Base-by-base conservation (phyloP, 345 rosid species). In the Carallia brachiata region DNA sequence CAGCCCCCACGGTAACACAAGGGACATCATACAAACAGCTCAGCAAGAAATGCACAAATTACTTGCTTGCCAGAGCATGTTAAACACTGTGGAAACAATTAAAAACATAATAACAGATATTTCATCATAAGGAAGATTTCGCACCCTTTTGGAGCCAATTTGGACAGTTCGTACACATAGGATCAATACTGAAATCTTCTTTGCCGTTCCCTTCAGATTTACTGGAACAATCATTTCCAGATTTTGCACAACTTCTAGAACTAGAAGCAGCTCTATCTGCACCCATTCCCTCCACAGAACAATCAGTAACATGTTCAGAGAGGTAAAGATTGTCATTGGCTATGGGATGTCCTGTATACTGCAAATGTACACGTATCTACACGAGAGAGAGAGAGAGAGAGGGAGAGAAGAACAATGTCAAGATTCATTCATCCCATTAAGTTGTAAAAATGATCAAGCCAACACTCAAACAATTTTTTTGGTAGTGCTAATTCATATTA, bases 351-450 rank as follows among this genome's bases (percentile, higher is more conserved):
- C 98, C 98, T 0, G 79, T 77, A 68, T 79, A 80, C 63, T 92
- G 88, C 84, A 95, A 80, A 85, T 95, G 99, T 66, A 88, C 93
- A 40, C 97, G 92, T 75, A 95, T 95, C 99, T 92, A 72, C 50
- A 83, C 58, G 84, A 57, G 60, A 50, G 56, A 66, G 23, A 65
- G 18, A 69, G 32, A 66, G 32, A 28, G 52, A 30, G 61, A n/a
- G 23, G 5, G 52, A n/a, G 44, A 15, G 9, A 23, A 23, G 0
- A 0, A n/a, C 61, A 48, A 23, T 1, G 32, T 55, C 30, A 40
- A 40, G 48, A 40, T 40, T 40, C 48, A 13, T 40, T 40, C 48
- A 9, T 9, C 48, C 9, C 48, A 40, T 40, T 40, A 13, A 9
- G 15, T 40, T 40, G 48, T 40, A 40, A 13, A 40, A 40, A 40